Conservation (phyloP, 2,329 filamentous ascomycete species). For the Aspergillus eucalypticola region DNA sequence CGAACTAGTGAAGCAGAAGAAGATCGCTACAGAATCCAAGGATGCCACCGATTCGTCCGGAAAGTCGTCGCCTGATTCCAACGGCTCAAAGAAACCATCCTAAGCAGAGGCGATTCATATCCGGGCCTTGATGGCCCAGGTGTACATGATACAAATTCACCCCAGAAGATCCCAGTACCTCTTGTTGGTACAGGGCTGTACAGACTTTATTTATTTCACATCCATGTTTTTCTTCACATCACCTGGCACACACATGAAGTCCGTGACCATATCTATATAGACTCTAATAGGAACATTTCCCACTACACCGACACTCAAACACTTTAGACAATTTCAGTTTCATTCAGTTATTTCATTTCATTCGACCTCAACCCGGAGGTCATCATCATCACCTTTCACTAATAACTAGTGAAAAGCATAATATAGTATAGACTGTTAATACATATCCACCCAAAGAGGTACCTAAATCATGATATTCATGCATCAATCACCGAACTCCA, state of each 20-base stretch:
- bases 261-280: not conserved
- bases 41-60: not conserved
- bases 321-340: too few species aligned
- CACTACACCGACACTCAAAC: too few species aligned
- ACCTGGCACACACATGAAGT: not conserved
- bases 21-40: conserved; percentile 23
- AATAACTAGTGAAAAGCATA: not conserved
- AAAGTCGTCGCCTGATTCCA: conserved; percentile 12
- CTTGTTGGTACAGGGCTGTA: conserved; percentile 6
- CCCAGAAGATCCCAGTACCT: not conserved
- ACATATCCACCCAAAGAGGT: not conserved
- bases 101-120: not conserved
- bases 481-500: not conserved
- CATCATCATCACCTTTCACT: not conserved
- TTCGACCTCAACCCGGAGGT: not conserved
- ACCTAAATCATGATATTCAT: not conserved
- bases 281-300: not conserved
- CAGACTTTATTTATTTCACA: not conserved
- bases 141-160: conserved; percentile 3
- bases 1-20: conserved; percentile 47
- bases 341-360: not conserved
- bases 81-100: conserved; percentile 3
- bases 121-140: conserved; percentile 3
- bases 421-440: too few species aligned
- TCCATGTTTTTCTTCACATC: not conserved